Evolutionary conservation across 352 stramenopile genomes (phyloP).

Genomic region (Blastocystis sp.): DNA sequence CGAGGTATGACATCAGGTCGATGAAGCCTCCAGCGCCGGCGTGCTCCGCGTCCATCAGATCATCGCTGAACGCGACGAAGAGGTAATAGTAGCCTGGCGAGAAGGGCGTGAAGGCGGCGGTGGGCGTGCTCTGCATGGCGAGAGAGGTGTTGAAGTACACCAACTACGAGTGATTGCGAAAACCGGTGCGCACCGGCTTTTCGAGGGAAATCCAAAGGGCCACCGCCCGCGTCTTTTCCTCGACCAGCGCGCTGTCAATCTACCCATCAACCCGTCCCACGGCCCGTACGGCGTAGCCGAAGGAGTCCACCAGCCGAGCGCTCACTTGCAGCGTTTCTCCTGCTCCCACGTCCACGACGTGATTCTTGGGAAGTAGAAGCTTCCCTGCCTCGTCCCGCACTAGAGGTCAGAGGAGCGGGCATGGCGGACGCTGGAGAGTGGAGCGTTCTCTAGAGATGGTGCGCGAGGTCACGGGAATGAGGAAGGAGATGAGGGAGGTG

Average conservation of each 20-base stretch:
- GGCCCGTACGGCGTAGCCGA: not conserved
- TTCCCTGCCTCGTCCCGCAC: not conserved
- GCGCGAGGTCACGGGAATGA: not conserved
- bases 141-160: not conserved
- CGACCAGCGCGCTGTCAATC: not conserved
- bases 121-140: too few species aligned
- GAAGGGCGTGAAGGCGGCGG: conserved; percentile 2
- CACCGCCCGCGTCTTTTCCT: not conserved
- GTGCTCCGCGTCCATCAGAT: not conserved
- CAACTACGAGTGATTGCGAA: not conserved
- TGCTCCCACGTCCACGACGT: not conserved
- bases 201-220: not conserved
- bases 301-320: not conserved
- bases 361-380: not conserved
- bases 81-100: conserved; percentile 24
- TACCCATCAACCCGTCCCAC: not conserved
- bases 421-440: not conserved
- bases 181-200: not conserved
- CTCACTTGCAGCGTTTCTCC: not conserved
- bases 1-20: conserved; percentile 2
- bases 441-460: not conserved
- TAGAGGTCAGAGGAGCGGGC: not conserved
- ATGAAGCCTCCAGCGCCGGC: not conserved
- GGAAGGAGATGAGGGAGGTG: not conserved
- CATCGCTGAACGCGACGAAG: not conserved